Base-by-base conservation (phyloP, 768 basidiomycete species). In the Psilocybe tampanensis region DNA sequence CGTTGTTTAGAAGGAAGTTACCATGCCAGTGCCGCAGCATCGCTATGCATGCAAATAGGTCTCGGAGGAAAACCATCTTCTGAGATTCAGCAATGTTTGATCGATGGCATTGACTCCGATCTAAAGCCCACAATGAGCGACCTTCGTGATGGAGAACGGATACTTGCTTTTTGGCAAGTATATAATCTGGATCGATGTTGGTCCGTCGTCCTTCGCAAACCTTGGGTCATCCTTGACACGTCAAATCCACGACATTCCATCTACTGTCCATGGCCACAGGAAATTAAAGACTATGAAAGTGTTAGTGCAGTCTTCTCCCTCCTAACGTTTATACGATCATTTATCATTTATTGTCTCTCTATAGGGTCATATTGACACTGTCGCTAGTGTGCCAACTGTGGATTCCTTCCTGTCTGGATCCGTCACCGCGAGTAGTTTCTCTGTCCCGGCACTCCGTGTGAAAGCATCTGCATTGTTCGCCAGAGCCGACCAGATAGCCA, bases 91-190 rank as follows among this genome's bases (percentile, higher is more conserved):
- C 61, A 70, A 69, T 59, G 76, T 72, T 56, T 75, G 62, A 59
- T 68, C 51, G 68, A 72, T 58, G 49, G 64, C 9, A 75, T 79
- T 45, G 64, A 65, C 3, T 79, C 79, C 58, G 80, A 83, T 42
- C 73, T 86, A 47, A 84, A 84, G 44, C 87, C 85, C 2, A 73
- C 82, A 1, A 83, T 83, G 66, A 81, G 81, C 60, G 73, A 80
- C 39, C 69, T 86, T 47, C 83, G 85, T 61, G 85, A 86, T 44
- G 88, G 86, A 45, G 89, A 92, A 66, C 78, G 88, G 41, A 85
- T 91, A 54, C 70, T 86, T 36, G 80, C 90, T 0, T 94, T 94
- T 63, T 94, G 91, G 91, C 89, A 92, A 66, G 88, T 90, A 11
- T 94, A 86, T 70, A 83, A 84, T 64, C 75, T 92, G 60, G 91